Conservation (phyloP, 2,329 filamentous ascomycete genomes). For the Cercospora citrullina region DNA sequence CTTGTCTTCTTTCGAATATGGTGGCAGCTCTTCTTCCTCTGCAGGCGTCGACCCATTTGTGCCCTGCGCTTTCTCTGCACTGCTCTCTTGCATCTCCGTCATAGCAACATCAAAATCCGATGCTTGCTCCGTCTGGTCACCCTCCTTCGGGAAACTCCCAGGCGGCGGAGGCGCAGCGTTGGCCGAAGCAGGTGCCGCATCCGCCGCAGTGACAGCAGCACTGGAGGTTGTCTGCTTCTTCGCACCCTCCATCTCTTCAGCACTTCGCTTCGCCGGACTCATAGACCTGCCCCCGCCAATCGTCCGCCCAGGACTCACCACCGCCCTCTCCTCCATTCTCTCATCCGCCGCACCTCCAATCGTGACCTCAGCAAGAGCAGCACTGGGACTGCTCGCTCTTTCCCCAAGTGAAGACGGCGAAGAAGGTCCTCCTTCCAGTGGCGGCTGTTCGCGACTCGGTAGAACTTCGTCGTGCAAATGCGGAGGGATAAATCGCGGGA, state of each 20-base stretch:
- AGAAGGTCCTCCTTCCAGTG: not conserved
- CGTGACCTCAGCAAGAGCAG: slow-evolving; percentile 33
- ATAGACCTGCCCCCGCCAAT: slow-evolving; percentile 43
- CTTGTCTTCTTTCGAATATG: slow-evolving; percentile 33
- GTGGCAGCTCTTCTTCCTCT: slow-evolving; percentile 27
- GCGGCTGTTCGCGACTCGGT: slow-evolving; percentile 25
- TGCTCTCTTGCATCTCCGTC: slow-evolving; percentile 22
- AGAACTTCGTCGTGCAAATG: slow-evolving; percentile 56
- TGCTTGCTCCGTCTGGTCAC: slow-evolving; percentile 11
- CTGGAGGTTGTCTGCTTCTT: not conserved
- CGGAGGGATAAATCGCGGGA: slow-evolving; percentile 54
- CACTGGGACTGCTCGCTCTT: slow-evolving; percentile 36
- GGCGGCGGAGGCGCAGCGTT: slow-evolving; percentile 10
- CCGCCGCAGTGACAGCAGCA: not conserved
- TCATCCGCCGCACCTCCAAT: slow-evolving; percentile 31
- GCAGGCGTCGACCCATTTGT: slow-evolving; percentile 10
- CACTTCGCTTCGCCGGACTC: slow-evolving; percentile 57
- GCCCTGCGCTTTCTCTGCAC: slow-evolving; percentile 10
- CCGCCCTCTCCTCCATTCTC: slow-evolving; percentile 42
- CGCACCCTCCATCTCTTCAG: slow-evolving; percentile 54
- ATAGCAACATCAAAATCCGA: slow-evolving; percentile 27
- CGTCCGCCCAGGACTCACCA: slow-evolving; percentile 24
- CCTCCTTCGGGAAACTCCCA: slow-evolving; percentile 21
- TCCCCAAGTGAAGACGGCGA: slow-evolving; percentile 9
- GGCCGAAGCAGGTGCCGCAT: not conserved